Conservation (phyloP, 2,329 filamentous ascomycete genomes). For the Verticillium klebahnii region DNA sequence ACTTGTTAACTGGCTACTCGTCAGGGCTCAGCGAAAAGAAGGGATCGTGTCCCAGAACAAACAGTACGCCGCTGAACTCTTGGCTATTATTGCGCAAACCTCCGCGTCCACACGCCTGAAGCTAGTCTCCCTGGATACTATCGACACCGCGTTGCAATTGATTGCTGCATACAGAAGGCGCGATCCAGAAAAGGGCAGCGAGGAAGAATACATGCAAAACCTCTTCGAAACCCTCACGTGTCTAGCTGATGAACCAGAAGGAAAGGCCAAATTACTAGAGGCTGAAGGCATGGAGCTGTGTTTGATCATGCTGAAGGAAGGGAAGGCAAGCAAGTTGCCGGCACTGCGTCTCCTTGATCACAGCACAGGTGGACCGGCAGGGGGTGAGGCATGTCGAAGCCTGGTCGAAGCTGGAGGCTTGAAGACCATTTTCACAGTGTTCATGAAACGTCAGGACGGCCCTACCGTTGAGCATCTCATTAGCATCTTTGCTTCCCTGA, state of each 20-base stretch:
- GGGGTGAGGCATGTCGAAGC: conserved; percentile 63
- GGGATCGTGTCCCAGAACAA: conserved; percentile 77
- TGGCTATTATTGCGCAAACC: conserved; percentile 82
- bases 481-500: conserved; percentile 76
- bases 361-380: conserved; percentile 51
- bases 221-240: conserved; percentile 84
- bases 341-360: conserved; percentile 83
- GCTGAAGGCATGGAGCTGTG: conserved; percentile 90
- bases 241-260: conserved; percentile 67
- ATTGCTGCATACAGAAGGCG: conserved; percentile 79
- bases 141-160: conserved; percentile 78
- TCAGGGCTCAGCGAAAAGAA: conserved; percentile 67
- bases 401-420: conserved; percentile 81
- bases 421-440: conserved; percentile 79
- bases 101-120: conserved; percentile 60
- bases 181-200: conserved; percentile 80
- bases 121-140: conserved; percentile 62
- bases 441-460: conserved; percentile 76
- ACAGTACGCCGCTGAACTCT: conserved; percentile 87
- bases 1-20: conserved; percentile 73
- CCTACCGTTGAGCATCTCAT: conserved; percentile 74
- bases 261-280: conserved; percentile 78
- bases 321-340: conserved; percentile 74
- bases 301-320: conserved; percentile 86
- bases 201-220: conserved; percentile 95